Evolutionary conservation across 116 monocot species (phyloP).

Genomic region (Cymodocea nodosa): DNA sequence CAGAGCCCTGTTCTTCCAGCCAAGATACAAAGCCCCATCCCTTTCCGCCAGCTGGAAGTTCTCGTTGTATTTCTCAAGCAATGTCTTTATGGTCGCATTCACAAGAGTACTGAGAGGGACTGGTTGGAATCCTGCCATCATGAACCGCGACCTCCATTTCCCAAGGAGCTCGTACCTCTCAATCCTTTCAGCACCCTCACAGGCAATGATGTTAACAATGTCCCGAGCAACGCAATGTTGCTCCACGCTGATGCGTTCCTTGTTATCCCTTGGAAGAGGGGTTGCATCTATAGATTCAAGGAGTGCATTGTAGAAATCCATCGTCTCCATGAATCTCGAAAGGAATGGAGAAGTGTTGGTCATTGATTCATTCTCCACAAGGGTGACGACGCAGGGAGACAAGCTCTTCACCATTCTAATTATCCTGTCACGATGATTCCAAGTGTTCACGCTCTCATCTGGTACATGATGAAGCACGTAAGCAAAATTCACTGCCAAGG

Average conservation of each 20-base stretch:
- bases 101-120: slow-evolving; percentile 66
- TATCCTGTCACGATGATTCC: slow-evolving; percentile 76
- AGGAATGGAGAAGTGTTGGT: slow-evolving; percentile 83
- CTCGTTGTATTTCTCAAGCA: slow-evolving; percentile 52
- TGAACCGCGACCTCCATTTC: slow-evolving; percentile 79
- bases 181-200: slow-evolving; percentile 80
- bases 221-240: slow-evolving; percentile 95
- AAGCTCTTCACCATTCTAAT: slow-evolving; percentile 70
- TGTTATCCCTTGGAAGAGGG: slow-evolving; percentile 43
- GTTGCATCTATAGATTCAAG: slow-evolving; percentile 80
- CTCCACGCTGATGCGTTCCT: slow-evolving; percentile 68
- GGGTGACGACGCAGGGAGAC: slow-evolving; percentile 72
- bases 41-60: slow-evolving; percentile 62
- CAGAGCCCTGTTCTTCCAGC: slow-evolving; percentile 24
- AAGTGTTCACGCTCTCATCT: slow-evolving; percentile 78
- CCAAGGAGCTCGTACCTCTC: slow-evolving; percentile 80
- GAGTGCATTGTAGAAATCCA: slow-evolving; percentile 59
- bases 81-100: slow-evolving; percentile 58
- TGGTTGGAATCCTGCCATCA: slow-evolving; percentile 77
- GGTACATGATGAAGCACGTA: slow-evolving; percentile 81
- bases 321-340: slow-evolving; percentile 59
- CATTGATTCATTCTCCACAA: slow-evolving; percentile 89
- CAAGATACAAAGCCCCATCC: slow-evolving; percentile 48
- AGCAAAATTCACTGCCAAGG: slow-evolving; percentile 77
- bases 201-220: slow-evolving; percentile 90